A percentile compares a stretch with the other conserved stretches of the same genome.
These are phyloP conservation scores for Colletotrichum costaricense DNA, from an alignment of 2,329 filamentous ascomycete species.

Conservation along the genomic window DNA sequence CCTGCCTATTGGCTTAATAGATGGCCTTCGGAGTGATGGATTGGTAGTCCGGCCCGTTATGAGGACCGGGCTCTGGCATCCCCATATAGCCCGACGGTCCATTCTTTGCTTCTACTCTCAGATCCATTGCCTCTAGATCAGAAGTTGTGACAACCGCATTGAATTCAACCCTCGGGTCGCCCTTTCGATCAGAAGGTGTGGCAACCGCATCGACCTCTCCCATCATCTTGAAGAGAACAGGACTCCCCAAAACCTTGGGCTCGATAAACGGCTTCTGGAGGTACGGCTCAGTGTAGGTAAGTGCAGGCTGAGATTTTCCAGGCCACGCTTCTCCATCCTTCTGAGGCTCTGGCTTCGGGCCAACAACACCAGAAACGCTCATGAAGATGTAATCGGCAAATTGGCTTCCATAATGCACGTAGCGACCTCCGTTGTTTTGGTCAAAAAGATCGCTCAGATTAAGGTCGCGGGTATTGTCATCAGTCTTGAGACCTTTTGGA, in stretches of 20 bases:
- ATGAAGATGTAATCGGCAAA: constrained; percentile 11
- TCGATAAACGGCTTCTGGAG: neutral
- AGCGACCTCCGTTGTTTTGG: neutral
- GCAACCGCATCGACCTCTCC: neutral
- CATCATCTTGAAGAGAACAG: neutral
- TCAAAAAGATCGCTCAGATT: neutral
- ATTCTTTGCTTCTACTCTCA: neutral
- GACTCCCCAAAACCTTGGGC: neutral
- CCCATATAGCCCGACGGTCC: neutral
- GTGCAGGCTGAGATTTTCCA: neutral
- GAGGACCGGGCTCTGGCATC: neutral
- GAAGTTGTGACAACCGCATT: neutral
- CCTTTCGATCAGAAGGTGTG: neutral
- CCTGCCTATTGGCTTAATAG: neutral
- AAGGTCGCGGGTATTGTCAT: neutral
- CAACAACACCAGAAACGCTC: neutral
- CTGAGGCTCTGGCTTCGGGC: neutral
- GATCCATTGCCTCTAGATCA: neutral
- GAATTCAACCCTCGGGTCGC: too few species aligned
- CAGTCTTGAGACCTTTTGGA: neutral
- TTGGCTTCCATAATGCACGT: constrained; percentile 1
- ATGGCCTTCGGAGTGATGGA: neutral
- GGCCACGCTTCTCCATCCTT: neutral
- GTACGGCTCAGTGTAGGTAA: neutral
- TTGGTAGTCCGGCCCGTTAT: neutral